Conservation (phyloP, 1,284 basidiomycete species). For the Hypsizygus ulmarius region DNA sequence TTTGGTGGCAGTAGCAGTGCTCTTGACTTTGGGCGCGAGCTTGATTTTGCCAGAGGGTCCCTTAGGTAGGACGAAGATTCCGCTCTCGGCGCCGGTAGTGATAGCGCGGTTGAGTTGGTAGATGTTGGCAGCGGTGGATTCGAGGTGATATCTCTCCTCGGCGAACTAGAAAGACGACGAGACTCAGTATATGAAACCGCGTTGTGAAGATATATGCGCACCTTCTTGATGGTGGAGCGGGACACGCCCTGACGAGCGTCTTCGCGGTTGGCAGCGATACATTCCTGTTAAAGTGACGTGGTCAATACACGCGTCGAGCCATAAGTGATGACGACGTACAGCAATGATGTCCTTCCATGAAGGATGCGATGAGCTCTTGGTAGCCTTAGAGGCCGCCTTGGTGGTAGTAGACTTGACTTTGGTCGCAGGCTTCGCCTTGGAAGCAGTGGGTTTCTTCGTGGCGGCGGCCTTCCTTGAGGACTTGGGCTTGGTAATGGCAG, state of each 20-base stretch:
- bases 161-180: constrained; percentile 50
- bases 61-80: constrained; percentile 71
- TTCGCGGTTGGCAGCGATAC: constrained; percentile 62
- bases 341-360: constrained; percentile 64
- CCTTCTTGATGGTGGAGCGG: constrained; percentile 79
- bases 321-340: constrained; percentile 30
- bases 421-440: constrained; percentile 15
- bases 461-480: constrained; percentile 26
- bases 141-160: constrained; percentile 68
- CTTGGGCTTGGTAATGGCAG: constrained; percentile 31
- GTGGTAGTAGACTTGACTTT: constrained; percentile 35
- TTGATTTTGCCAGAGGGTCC: constrained; percentile 69
- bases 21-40: constrained; percentile 44
- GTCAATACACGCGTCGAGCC: constrained; percentile 4
- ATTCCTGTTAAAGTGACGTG: constrained; percentile 48
- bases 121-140: constrained; percentile 53
- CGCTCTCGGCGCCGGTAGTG: constrained; percentile 59
- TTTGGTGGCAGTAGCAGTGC: constrained; percentile 38
- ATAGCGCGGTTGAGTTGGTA: constrained; percentile 75
- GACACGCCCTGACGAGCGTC: constrained; percentile 74
- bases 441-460: constrained; percentile 25
- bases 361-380: constrained; percentile 43
- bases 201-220: constrained; percentile 18
- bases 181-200: background rate
- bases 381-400: constrained; percentile 28